Conservation (phyloP, 495 filamentous ascomycete genomes). For the Podospora pseudoanserina region DNA sequence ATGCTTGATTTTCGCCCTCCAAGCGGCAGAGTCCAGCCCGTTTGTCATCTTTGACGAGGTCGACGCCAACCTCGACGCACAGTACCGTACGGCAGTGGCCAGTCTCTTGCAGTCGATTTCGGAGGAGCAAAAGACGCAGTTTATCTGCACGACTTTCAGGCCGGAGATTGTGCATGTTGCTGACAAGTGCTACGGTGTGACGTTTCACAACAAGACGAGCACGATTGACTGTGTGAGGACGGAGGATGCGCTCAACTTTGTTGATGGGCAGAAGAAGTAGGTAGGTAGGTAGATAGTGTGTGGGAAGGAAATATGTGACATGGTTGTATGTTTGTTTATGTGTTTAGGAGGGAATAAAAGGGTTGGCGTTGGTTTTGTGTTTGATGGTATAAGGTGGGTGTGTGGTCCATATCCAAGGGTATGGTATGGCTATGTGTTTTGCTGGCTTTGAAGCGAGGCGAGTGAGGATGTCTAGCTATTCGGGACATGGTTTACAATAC, state of each 20-base stretch:
- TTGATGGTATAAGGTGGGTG: background rate
- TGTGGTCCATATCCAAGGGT: background rate
- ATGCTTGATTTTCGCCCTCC: slow-evolving; percentile 96
- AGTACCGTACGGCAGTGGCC: slow-evolving; percentile 93
- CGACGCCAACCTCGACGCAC: slow-evolving; percentile 95
- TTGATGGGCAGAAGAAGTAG: slow-evolving; percentile 62
- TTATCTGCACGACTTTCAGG: slow-evolving; percentile 91
- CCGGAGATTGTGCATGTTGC: slow-evolving; percentile 95
- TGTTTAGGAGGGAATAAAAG: background rate
- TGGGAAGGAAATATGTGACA: background rate
- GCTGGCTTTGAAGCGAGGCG: background rate
- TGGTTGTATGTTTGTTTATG: background rate
- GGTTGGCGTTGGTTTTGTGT: background rate
- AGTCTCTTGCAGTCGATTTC: slow-evolving; percentile 79
- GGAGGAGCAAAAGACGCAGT: slow-evolving; percentile 56
- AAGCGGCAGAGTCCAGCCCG: slow-evolving; percentile 92
- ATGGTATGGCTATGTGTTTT: background rate
- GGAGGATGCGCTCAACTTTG: slow-evolving; percentile 87
- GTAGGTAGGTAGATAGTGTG: background rate
- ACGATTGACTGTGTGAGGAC: slow-evolving; percentile 82
- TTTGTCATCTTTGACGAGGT: slow-evolving; percentile 99
- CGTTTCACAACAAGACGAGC: slow-evolving; percentile 89
- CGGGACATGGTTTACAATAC: background rate
- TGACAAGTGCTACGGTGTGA: slow-evolving; percentile 96
- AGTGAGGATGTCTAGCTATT: background rate